These are phyloP conservation scores for Fusarium heterosporum DNA, from an alignment of 2,329 filamentous ascomycete genomes.

Conservation along the genomic window DNA sequence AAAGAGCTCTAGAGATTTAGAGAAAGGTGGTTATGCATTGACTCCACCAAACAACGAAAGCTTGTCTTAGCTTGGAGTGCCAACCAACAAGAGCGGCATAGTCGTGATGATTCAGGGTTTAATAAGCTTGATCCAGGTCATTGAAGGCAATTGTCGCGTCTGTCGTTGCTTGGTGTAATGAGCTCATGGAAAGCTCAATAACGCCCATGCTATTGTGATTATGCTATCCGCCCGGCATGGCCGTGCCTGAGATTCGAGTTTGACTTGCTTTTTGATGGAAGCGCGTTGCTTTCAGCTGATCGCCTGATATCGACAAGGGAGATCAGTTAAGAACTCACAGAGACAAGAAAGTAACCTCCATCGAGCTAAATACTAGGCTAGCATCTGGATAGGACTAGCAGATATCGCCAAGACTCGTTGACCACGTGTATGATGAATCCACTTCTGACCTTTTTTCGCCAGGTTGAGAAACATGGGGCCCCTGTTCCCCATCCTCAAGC, in stretches of 20 bases:
- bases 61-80: constrained; percentile 29
- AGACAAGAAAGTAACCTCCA: constrained; percentile 22
- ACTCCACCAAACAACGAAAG: constrained; percentile 16
- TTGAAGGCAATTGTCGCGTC: background rate
- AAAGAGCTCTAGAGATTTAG: background rate
- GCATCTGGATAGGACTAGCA: constrained; percentile 25
- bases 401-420: constrained; percentile 29
- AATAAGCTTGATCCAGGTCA: constrained; percentile 6
- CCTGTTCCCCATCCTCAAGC: constrained; percentile 33
- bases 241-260: background rate
- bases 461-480: constrained; percentile 39
- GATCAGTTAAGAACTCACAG: constrained; percentile 4
- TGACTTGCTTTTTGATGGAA: constrained; percentile 21
- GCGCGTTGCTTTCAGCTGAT: constrained; percentile 13
- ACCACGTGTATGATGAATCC: constrained; percentile 47
- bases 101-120: constrained; percentile 27
- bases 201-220: background rate
- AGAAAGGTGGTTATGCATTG: background rate
- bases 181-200: background rate
- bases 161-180: background rate
- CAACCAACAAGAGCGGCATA: constrained; percentile 11
- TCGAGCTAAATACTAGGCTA: constrained; percentile 31
- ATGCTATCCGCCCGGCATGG: background rate
- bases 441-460: constrained; percentile 40
- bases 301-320: background rate